These are phyloP conservation scores for Microcyclosporella mali DNA, from an alignment of 2,329 filamentous ascomycete species.

Conservation along the genomic window DNA sequence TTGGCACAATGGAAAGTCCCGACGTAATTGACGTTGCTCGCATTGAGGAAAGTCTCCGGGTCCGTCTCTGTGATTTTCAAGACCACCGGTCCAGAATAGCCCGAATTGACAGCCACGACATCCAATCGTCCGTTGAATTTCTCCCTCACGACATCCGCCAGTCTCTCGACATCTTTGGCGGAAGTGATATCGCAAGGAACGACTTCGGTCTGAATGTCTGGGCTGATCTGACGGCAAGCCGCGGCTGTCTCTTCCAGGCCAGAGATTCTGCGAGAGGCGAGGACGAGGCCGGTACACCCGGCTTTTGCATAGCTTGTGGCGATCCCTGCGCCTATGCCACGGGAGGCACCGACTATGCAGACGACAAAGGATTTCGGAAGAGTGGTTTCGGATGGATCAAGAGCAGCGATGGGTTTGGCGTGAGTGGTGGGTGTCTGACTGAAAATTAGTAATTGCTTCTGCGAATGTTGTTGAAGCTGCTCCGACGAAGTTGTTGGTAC, in stretches of 20 bases:
- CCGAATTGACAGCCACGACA: constrained; percentile 24
- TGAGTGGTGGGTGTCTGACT: constrained; percentile 1
- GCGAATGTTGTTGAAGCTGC: too few species aligned
- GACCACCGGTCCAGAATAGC: constrained; percentile 18
- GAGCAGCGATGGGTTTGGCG: constrained; percentile 3
- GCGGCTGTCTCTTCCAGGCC: constrained; percentile 27
- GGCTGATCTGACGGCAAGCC: constrained; percentile 23
- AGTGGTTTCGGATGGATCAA: constrained; percentile 9
- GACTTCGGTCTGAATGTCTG: constrained; percentile 24
- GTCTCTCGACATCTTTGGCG: constrained; percentile 11
- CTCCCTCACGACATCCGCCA: constrained; percentile 13
- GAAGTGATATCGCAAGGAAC: constrained; percentile 23
- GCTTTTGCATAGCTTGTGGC: constrained; percentile 32
- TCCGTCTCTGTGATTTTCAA: constrained; percentile 20
- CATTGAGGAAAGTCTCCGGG: constrained; percentile 18
- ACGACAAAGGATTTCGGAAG: constrained; percentile 29
- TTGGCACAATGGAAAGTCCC: constrained; percentile 27
- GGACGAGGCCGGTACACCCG: constrained; percentile 29
- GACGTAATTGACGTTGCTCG: constrained; percentile 25
- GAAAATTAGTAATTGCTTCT: too few species aligned
- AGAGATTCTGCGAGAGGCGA: constrained; percentile 28
- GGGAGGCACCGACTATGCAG: constrained; percentile 34
- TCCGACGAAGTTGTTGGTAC: too few species aligned
- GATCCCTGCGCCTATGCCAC: constrained; percentile 33
- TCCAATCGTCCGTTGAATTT: constrained; percentile 22